These are phyloP conservation scores for Ogataea pilisensis DNA, from an alignment of 805 yeast species.

Conservation along the genomic window DNA sequence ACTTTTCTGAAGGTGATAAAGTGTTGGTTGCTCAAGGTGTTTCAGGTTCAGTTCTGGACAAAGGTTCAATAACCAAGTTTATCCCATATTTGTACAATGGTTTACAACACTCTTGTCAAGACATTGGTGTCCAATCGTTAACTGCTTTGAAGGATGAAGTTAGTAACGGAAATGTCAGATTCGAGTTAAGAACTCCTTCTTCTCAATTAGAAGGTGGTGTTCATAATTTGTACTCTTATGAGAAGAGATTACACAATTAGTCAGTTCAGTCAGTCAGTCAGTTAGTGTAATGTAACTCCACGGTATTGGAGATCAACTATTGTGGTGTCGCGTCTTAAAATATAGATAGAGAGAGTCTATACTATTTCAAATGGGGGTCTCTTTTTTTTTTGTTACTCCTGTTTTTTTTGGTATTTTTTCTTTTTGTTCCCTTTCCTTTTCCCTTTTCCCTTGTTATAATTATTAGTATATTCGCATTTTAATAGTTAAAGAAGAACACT, in stretches of 20 bases:
- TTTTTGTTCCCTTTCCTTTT: neutral
- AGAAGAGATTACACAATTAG: slow-evolving; percentile 90
- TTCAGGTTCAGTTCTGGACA: slow-evolving; percentile 92
- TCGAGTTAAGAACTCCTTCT: slow-evolving; percentile 96
- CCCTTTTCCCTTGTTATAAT: neutral
- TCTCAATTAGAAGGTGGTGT: slow-evolving; percentile 99
- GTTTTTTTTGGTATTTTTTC: neutral
- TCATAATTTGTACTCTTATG: slow-evolving; percentile 92
- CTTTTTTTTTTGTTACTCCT: neutral
- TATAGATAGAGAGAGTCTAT: no score
- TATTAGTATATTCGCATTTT: neutral
- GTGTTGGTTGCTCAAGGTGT: slow-evolving; percentile 99
- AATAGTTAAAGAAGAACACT: neutral
- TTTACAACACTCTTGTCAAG: slow-evolving; percentile 98
- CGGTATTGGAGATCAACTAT: no score
- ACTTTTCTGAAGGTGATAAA: slow-evolving; percentile 92
- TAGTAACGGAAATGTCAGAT: slow-evolving; percentile 69
- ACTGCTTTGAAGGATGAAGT: slow-evolving; percentile 60
- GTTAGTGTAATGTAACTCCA: no score
- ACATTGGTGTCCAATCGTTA: slow-evolving; percentile 80
- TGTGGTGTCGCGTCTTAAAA: no score
- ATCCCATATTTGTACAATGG: slow-evolving; percentile 93
- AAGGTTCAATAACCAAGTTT: slow-evolving; percentile 91
- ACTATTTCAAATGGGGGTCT: no score
- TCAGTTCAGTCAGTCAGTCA: no score